Percentiles rank a stretch among this genome's conserved stretches.
Conservation (phyloP, 1,284 basidiomycete genomes). For the Malassezia slooffiae region DNA sequence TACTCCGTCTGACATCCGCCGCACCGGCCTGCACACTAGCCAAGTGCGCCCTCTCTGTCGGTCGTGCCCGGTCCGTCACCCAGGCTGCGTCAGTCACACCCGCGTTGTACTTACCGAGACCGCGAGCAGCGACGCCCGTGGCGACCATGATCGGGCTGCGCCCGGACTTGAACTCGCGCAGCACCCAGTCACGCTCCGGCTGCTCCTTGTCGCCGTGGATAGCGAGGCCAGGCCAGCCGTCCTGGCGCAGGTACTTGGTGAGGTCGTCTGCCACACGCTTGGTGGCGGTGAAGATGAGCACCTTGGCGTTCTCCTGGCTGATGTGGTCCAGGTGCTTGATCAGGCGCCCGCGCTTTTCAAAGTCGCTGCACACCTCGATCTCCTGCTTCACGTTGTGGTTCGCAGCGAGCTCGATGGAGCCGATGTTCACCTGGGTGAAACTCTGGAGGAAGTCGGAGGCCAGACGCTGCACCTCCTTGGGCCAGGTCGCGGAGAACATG, state of each 20-base stretch:
- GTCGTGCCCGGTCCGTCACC: no score
- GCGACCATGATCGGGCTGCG: constrained; percentile 95
- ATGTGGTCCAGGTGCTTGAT: constrained; percentile 96
- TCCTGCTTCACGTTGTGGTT: constrained; percentile 95
- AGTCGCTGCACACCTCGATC: constrained; percentile 92
- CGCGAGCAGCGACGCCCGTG: constrained; percentile 75
- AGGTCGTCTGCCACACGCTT: constrained; percentile 97
- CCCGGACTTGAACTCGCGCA: constrained; percentile 94
- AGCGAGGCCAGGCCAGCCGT: constrained; percentile 93
- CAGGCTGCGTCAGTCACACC: no score
- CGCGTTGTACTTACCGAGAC: constrained; percentile 76
- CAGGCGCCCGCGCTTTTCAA: constrained; percentile 90
- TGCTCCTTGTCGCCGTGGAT: constrained; percentile 94
- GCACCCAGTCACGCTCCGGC: constrained; percentile 91
- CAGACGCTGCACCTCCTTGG: constrained; percentile 95
- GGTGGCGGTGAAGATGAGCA: constrained; percentile 94
- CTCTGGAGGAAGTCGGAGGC: constrained; percentile 91
- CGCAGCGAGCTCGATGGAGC: constrained; percentile 93
- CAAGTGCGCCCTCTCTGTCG: no score
- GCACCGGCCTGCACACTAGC: no score
- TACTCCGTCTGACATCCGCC: no score
- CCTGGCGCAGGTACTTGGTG: constrained; percentile 57
- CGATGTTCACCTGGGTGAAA: constrained; percentile 97
- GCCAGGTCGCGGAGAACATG: constrained; percentile 95
- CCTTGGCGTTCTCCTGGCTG: constrained; percentile 91